Evolutionary conservation across 257 asterid genomes (phyloP).

Genomic region (Solanum chilense): DNA sequence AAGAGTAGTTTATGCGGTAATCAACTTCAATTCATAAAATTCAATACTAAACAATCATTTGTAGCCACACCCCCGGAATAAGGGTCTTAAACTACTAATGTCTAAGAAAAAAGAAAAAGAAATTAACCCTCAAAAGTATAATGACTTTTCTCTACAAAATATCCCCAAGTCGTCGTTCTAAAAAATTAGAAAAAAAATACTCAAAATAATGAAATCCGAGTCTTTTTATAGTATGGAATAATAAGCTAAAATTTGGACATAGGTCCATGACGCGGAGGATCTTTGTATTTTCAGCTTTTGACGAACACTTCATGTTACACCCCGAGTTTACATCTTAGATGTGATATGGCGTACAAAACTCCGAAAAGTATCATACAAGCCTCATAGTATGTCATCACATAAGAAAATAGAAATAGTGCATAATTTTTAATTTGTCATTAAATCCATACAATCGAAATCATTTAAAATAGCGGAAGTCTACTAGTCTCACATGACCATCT

Average conservation of each 20-base stretch:
- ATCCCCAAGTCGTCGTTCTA: neutral
- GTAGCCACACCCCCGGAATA: neutral
- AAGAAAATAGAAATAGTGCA: too few relatives aligned
- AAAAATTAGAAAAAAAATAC: neutral
- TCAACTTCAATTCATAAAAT: neutral
- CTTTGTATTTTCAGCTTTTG: neutral
- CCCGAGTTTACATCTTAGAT: too few relatives aligned
- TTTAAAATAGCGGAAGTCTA: too few relatives aligned
- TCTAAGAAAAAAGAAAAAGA: neutral
- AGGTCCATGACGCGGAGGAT: neutral
- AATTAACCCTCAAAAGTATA: neutral
- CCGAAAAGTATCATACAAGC: too few relatives aligned
- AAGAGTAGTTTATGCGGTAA: neutral
- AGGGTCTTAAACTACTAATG: neutral
- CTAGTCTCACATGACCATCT: too few relatives aligned
- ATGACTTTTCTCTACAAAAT: neutral
- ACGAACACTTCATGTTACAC: too few relatives aligned
- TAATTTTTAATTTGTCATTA: too few relatives aligned
- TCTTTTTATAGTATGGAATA: neutral
- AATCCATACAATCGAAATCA: too few relatives aligned
- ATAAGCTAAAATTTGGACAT: neutral
- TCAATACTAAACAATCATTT: neutral
- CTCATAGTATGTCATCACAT: too few relatives aligned
- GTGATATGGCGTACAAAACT: too few relatives aligned
- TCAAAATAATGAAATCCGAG: too few relatives aligned